Evolutionary conservation across 2,329 filamentous ascomycete genomes (phyloP).

Genomic region (Colletotrichum gloeosporioides): DNA sequence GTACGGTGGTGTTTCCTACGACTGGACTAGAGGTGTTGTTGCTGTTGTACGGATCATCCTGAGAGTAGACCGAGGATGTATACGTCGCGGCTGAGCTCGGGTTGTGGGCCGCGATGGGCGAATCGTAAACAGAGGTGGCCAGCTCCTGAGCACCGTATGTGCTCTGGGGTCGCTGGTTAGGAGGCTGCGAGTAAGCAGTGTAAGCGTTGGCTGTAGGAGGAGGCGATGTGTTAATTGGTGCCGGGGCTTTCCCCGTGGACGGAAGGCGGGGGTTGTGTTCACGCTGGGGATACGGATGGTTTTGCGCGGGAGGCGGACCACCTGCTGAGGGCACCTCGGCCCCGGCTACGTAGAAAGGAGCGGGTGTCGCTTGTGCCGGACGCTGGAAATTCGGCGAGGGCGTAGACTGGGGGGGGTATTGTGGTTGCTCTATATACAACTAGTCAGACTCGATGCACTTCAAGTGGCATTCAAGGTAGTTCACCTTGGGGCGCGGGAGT

Average conservation of each 20-base stretch:
- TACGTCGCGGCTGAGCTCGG: conserved; percentile 48
- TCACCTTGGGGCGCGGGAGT: conserved; percentile 62
- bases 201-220: conserved; percentile 57
- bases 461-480: conserved; percentile 25
- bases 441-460: conserved; percentile 31
- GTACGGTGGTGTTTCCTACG: conserved; percentile 31
- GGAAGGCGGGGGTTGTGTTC: conserved; percentile 55
- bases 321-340: conserved; percentile 54
- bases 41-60: conserved; percentile 55
- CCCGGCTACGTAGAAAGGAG: conserved; percentile 72
- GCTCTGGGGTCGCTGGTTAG: conserved; percentile 65
- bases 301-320: conserved; percentile 30
- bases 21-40: conserved; percentile 38
- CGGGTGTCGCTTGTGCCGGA: conserved; percentile 52
- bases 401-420: conserved; percentile 52
- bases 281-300: conserved; percentile 57
- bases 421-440: conserved; percentile 43
- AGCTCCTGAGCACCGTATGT: conserved; percentile 79
- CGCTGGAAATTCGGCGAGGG: conserved; percentile 62
- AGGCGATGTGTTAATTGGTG: conserved; percentile 56
- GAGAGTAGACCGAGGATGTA: conserved; percentile 52
- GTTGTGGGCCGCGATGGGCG: conserved; percentile 65
- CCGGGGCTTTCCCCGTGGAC: conserved; percentile 51
- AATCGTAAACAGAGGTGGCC: conserved; percentile 79
- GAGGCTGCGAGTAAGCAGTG: conserved; percentile 51